Evolutionary conservation across 148 eudicot genomes (phyloP), one percentile per base, ranked within the genome.

Genomic region (Camellia lanceoleosa): DNA sequence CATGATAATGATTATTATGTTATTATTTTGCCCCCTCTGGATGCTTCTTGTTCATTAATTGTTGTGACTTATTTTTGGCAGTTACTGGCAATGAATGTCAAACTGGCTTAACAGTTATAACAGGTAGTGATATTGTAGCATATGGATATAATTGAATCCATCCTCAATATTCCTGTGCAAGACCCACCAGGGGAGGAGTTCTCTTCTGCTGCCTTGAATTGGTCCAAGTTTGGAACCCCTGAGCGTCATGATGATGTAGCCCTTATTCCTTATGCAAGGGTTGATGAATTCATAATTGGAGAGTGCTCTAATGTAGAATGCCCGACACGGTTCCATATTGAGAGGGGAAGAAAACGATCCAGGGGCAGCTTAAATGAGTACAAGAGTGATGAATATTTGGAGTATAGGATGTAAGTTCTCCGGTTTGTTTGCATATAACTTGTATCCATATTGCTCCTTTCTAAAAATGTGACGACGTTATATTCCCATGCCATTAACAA

Each of bases 281-380:
- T 94, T 68, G 95, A 94, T 80, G 97, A 89, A 10, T 96, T 96
- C 77, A 92, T 96, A 44, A 78, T 88, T 80, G 99, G 99, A 78
- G 98, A 96, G 79, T 92, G 97, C 84, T 89, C 88, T 58, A 92
- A 82, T 74, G 90, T 89, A 23, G 99, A 96, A 86, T 91, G 83
- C 81, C 99, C 98, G 6, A 94, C 99, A 38, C 90, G 87, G 52
- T 96, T 96, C 77, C 99, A 94, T 87, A 92, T 97, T 79, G 98
- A 94, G 84, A 91, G 95, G 89, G 97, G 95, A 74, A 85, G 99
- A 81, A 97, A 91, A 87, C 86, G 99, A 51, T 56, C 75, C 12
- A 85, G 65, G 74, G 97, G 95, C 61, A 91, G 91, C 89, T 89
- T 96, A 58, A 86, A 88, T 78, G 89, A 94, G 65, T 94, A 81